Conservation (phyloP, 2,329 filamentous ascomycete species). For the Colletotrichum lentis region DNA sequence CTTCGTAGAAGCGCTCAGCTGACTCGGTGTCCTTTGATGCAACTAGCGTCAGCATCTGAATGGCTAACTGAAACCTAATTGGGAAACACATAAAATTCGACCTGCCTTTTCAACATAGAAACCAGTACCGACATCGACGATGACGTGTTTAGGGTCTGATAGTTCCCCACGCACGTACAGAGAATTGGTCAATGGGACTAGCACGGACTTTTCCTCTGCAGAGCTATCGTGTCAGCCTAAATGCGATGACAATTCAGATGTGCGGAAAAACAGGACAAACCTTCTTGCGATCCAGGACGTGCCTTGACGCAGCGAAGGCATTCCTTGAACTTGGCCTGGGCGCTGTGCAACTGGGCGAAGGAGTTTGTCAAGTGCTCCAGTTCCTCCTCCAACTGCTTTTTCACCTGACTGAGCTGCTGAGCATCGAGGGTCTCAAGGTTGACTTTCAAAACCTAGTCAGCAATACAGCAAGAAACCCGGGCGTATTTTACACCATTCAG, state of each 20-base stretch:
- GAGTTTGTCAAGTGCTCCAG: slow-evolving; percentile 92
- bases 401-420: slow-evolving; percentile 87
- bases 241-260: neutral
- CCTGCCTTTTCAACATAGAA: slow-evolving; percentile 91
- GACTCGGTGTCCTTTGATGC: slow-evolving; percentile 51
- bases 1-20: slow-evolving; percentile 65
- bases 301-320: slow-evolving; percentile 79
- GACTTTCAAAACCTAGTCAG: slow-evolving; percentile 49
- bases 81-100: slow-evolving; percentile 21
- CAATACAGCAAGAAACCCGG: neutral
- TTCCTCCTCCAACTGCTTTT: slow-evolving; percentile 96
- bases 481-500: neutral
- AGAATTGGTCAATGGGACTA: slow-evolving; percentile 94
- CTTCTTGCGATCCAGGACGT: slow-evolving; percentile 45
- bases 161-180: slow-evolving; percentile 90
- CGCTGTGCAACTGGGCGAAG: slow-evolving; percentile 87
- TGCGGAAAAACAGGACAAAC: slow-evolving; percentile 40
- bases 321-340: slow-evolving; percentile 90
- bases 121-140: slow-evolving; percentile 93
- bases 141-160: slow-evolving; percentile 75
- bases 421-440: slow-evolving; percentile 78
- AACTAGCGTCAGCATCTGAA: neutral
- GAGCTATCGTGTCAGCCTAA: slow-evolving; percentile 3
- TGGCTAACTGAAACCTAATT: no score
- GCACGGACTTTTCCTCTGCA: slow-evolving; percentile 60